Base-by-base conservation (phyloP, 1,139 yeast genomes). In the Geotrichum bryndzae region DNA sequence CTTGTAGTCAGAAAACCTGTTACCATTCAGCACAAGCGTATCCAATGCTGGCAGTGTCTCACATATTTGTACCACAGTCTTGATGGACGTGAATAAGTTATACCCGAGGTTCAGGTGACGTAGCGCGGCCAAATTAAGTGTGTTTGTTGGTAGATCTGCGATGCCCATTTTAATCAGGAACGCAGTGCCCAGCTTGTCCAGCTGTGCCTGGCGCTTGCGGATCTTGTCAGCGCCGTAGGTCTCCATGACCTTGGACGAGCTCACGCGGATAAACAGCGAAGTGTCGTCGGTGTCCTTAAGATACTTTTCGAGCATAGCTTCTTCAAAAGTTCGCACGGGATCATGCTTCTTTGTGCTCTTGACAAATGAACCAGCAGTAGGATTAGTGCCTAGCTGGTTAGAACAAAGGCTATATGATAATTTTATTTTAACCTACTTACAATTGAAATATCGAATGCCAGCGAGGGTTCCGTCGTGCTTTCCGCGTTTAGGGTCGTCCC, bases 401-500 rank as follows among this genome's bases (percentile, higher is more conserved):
- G 38, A 50, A 23, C 5, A 27, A 13, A 7, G 18, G n/a, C 52
- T 53, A 41, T 45, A 18, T n/a, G 10, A 10, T 18, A 7, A 27
- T 41, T 1, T 25, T 10, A 38, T n/a, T 38, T 3, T 3, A 2
- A 11, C 22, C 7, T 11, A 50, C 56, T 15, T 53, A 54, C 77
- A 71, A 10, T 64, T 50, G 69, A 87, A 87, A 68, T 84, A 84
- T 53, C 70, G 66, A 0, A 70, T 66, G 0, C 82, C 86, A 27
- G 79, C 71, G 50, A 80, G 64, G 1, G 68, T 61, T 0, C 94
- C 94, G 61, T 79, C 73, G 69, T 87, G 82, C 66, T 83, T 85
- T 1, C 92, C 92, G 33, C 83, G 71, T 1, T 72, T 66, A 0
- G 75, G 73, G 60, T 84, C 79, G 71, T 92, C 97, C 97, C 97